Conservation (phyloP, 1,139 yeast species). For the Taiozyma sp. region DNA sequence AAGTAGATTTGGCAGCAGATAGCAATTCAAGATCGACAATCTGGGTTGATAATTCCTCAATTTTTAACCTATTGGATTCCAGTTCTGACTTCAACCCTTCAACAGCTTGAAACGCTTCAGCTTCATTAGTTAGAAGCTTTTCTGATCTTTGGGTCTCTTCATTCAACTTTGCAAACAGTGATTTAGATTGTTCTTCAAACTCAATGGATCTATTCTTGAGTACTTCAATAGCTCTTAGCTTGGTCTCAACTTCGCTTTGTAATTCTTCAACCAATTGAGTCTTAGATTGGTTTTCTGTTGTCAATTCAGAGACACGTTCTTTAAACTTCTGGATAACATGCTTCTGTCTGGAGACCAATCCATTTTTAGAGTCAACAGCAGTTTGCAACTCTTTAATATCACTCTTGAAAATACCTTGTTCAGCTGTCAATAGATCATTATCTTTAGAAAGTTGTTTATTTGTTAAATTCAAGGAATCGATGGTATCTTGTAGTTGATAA, state of each 20-base stretch:
- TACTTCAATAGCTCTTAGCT: conserved; percentile 17
- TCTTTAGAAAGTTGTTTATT: conserved; percentile 23
- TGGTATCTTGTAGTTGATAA: conserved; percentile 22
- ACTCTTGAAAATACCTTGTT: conserved; percentile 23
- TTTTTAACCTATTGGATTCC: neutral
- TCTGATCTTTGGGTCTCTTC: conserved; percentile 6
- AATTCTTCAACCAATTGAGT: conserved; percentile 25
- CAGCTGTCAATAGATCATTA: conserved; percentile 24
- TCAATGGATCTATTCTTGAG: conserved; percentile 13
- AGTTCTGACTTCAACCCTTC: neutral
- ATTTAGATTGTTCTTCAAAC: conserved; percentile 25
- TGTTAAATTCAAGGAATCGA: conserved; percentile 23
- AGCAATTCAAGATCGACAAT: neutral
- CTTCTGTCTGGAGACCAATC: conserved; percentile 15
- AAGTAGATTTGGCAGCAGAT: neutral
- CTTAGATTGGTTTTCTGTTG: conserved; percentile 38
- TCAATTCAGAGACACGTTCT: conserved; percentile 31
- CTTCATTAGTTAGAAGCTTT: neutral
- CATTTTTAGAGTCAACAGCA: conserved; percentile 25
- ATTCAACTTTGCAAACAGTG: conserved; percentile 6
- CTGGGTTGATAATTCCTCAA: neutral
- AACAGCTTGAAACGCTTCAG: neutral
- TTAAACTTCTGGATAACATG: conserved; percentile 24
- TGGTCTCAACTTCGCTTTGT: conserved; percentile 25
- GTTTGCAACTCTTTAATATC: conserved; percentile 25